Evolutionary conservation across 1,139 yeast species (phyloP), one percentile per base, ranked within the genome.

Genomic region (Martiniozyma asiatica): DNA sequence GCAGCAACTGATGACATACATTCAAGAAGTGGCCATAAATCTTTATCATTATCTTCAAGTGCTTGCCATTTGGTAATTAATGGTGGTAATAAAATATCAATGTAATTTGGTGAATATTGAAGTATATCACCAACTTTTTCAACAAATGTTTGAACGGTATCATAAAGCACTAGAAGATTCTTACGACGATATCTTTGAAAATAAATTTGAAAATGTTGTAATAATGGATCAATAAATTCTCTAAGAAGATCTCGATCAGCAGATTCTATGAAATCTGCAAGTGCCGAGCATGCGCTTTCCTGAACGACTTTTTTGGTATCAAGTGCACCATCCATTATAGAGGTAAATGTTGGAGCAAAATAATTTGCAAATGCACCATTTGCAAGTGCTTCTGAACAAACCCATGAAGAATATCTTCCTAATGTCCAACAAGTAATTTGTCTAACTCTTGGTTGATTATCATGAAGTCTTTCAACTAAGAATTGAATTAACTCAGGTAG

Each of bases 351-450:
- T 4, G 93, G 92, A 35, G 68, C 62, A 49, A 81, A 77, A 45
- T 78, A 77, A 42, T 62, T 68, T 12, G 84, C 66, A 48, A 73
- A 78, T 16, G 65, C 58, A 4, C 78, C 80, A 20, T 75, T 75
- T 25, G 59, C 63, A 33, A 59, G 61, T 2, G 78, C 78, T 47
- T 77, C 82, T 14, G 63, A 63, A 32, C 77, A 66, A 13, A 87
- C 79, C 95, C 95, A 87, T 4, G 69, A 48, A 1, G 93, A 68
- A 51, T 76, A 89, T 35, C 97, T 65, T 24, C 94, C 79, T 30
- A 89, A 59, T 0, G 97, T 82, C 98, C 98, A 89, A 58, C 97
- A 87, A 0, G 94, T 63, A 33, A 89, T 89, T 53, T 84, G 94
- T 42, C 97, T 68, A 8, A 89, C 94, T 26, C 94, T 69, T 6